phyloP scores from a whole-genome alignment of 768 basidiomycete species.

The Lactifluus echinatus region DNA sequence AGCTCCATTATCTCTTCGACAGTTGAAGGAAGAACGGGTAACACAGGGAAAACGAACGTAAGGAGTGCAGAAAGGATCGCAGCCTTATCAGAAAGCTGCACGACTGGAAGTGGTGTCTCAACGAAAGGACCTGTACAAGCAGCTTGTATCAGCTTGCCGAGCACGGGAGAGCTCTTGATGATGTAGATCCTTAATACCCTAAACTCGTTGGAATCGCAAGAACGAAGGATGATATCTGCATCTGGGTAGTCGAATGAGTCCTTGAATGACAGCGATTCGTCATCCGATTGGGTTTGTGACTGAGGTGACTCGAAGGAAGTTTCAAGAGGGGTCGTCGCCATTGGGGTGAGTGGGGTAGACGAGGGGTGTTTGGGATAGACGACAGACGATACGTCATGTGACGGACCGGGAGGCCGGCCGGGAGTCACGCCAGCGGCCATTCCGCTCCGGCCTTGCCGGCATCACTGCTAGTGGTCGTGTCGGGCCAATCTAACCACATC shows the following conservation, averaged over 20 bases:
- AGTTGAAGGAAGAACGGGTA: neutral
- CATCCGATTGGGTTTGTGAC: neutral
- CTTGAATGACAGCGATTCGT: neutral
- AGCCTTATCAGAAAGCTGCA: neutral
- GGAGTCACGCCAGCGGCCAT: too few relatives aligned
- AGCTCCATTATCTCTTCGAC: neutral
- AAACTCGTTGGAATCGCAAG: slow-evolving; percentile 1
- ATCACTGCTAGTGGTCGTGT: too few relatives aligned
- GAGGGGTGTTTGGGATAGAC: too few relatives aligned
- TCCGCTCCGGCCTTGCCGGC: too few relatives aligned
- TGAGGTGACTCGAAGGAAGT: neutral
- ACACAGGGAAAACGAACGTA: neutral
- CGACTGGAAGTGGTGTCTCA: neutral
- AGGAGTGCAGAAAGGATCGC: slow-evolving; percentile 8
- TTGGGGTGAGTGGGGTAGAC: neutral
- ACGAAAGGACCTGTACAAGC: neutral
- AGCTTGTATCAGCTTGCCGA: slow-evolving; percentile 19
- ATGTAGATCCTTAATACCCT: slow-evolving; percentile 2
- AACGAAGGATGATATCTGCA: slow-evolving; percentile 4
- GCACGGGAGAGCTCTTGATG: slow-evolving; percentile 14
- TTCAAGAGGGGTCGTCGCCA: neutral
- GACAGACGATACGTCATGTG: too few relatives aligned
- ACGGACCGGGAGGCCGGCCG: too few relatives aligned
- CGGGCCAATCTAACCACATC: too few relatives aligned
- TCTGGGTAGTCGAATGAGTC: neutral